A percentile compares a stretch with the other conserved stretches of the same genome.
These are phyloP conservation scores for Trichoderma sp. DNA, from an alignment of 2,329 filamentous ascomycete genomes.

Conservation along the genomic window DNA sequence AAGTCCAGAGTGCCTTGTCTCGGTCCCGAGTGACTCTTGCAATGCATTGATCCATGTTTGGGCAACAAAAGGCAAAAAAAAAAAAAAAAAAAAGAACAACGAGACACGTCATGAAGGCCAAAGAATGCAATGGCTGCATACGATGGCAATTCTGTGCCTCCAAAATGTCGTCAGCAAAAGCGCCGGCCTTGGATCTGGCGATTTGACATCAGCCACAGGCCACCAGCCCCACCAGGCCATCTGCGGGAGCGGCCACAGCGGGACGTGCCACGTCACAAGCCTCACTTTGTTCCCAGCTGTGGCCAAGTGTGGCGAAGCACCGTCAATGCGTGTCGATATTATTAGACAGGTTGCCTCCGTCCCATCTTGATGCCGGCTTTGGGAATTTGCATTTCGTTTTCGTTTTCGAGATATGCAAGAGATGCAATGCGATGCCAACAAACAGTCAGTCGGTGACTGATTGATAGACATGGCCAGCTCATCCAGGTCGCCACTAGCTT, in stretches of 20 bases:
- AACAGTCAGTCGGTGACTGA: neutral
- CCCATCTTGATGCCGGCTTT: neutral
- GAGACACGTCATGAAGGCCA: neutral
- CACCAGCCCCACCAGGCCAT: constrained; percentile 22
- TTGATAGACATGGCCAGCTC: constrained; percentile 22
- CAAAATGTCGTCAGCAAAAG: neutral
- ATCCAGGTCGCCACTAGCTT: constrained; percentile 14
- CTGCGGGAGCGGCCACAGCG: constrained; percentile 33
- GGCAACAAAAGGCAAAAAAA: neutral
- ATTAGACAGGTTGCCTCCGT: constrained; percentile 24
- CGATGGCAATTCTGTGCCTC: neutral
- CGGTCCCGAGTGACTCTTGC: constrained; percentile 30
- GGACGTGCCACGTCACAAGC: constrained; percentile 49
- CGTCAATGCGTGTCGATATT: constrained; percentile 4
- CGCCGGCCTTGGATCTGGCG: neutral
- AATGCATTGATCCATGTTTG: neutral
- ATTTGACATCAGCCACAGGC: constrained; percentile 25
- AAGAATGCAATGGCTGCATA: neutral
- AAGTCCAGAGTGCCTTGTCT: constrained; percentile 35
- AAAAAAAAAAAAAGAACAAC: neutral
- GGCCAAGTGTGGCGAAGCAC: constrained; percentile 24
- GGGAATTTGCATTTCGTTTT: neutral
- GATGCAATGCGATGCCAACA: constrained; percentile 13
- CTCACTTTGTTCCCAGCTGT: constrained; percentile 34
- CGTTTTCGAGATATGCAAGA: constrained; percentile 24